Conservation (phyloP, 75 land plant genomes). For the Cupressus sempervirens region DNA sequence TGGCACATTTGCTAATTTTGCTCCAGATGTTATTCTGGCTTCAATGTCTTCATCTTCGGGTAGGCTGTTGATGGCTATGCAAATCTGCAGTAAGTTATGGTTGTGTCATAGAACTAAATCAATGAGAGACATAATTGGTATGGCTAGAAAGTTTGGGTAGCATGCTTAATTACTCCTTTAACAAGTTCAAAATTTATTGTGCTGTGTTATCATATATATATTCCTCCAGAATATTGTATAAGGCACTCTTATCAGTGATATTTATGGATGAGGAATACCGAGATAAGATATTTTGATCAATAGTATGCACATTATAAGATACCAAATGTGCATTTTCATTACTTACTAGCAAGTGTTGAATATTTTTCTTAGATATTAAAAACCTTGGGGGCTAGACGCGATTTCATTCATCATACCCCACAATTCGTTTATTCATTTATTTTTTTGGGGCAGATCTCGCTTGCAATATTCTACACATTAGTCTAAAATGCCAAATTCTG, state of each 20-base stretch:
- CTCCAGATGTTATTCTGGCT: conserved; percentile 29
- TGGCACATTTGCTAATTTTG: neutral
- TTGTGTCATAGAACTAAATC: neutral
- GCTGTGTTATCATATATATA: conserved; percentile 8
- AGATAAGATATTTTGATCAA: neutral
- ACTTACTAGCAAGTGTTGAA: no score
- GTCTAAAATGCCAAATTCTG: no score
- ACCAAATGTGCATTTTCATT: no score
- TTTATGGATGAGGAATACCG: no score
- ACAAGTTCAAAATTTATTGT: neutral
- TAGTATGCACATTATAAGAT: no score
- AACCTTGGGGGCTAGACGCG: no score
- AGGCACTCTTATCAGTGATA: neutral
- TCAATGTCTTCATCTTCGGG: conserved; percentile 17
- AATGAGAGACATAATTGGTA: neutral
- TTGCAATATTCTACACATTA: no score
- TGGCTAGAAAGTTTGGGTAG: neutral
- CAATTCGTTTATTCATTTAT: no score
- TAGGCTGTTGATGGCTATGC: conserved; percentile 32
- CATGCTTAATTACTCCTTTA: neutral
- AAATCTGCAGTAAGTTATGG: conserved; percentile 2
- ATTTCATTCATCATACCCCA: no score
- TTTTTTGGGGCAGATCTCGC: no score
- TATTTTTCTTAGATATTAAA: no score
- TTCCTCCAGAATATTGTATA: conserved; percentile 4